Evolutionary conservation across 2,329 filamentous ascomycete species (phyloP).

Genomic region (Diaporthe australafricana): DNA sequence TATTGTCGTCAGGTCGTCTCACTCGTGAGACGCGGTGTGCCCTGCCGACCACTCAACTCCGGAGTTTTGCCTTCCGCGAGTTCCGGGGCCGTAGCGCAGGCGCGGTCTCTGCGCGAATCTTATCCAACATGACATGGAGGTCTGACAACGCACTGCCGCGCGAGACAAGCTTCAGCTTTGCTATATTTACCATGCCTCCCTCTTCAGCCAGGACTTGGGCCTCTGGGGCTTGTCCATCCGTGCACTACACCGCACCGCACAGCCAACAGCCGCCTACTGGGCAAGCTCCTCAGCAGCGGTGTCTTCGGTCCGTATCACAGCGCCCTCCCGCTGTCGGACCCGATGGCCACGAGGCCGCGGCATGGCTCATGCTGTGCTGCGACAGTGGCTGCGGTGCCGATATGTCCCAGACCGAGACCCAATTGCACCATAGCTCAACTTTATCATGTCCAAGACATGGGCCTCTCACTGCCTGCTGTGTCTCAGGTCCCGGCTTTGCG

Average conservation of each 20-base stretch:
- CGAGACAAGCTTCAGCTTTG: background rate
- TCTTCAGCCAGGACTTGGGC: background rate
- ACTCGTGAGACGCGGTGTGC: background rate
- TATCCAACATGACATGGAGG: background rate
- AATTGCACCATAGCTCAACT: background rate
- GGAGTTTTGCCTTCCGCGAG: background rate
- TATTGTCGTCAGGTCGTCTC: background rate
- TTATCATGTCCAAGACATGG: background rate
- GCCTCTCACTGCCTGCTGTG: background rate
- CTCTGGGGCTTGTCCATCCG: background rate
- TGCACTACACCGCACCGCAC: no score
- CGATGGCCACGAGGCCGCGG: constrained; percentile 3
- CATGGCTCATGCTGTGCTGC: background rate
- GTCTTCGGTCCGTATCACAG: background rate
- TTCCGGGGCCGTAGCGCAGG: background rate
- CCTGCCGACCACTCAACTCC: background rate
- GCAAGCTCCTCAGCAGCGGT: no score
- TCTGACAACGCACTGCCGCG: background rate
- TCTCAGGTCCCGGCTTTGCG: background rate
- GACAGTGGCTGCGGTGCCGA: constrained; percentile 1
- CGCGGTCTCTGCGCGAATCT: constrained; percentile 3
- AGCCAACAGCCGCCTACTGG: background rate
- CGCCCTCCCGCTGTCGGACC: background rate
- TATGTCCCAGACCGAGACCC: background rate
- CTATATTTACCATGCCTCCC: background rate